Base-by-base conservation (phyloP, 2,329 filamentous ascomycete genomes). In the Stylonectria norvegica region DNA sequence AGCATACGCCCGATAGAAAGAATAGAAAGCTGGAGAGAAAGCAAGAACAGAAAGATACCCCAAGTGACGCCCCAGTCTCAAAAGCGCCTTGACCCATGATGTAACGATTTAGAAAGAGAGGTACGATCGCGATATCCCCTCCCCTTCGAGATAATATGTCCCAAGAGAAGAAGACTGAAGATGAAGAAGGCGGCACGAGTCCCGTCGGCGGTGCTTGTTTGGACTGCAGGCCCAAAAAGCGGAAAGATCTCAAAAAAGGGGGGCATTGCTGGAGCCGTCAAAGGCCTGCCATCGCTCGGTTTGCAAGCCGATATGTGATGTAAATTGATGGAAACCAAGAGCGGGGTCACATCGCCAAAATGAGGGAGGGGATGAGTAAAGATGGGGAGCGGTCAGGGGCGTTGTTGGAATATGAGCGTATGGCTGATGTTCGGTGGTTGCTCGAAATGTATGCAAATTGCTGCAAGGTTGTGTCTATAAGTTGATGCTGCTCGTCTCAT, bases 381-480 rank as follows among this genome's bases (percentile, higher is more conserved):
- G 48, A 52, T 53, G 18, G 45, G 45, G 38, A 36, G n/a, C 40
- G 35, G 43, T 30, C 41, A 47, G 38, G 42, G 35, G 43, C 47
- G 23, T 34, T 20, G 39, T 38, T 29, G 43, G 42, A 32, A 41
- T 49, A 48, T 41, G 30, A 48, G 22, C 7, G 7, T 7, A 25
- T 25, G 12, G n/a, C n/a, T 30, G 27, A 30, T 30, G 27, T 6
- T 30, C 15, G 8, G 27, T 19, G 19, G 17, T 17, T 18, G 30
- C 30, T 18, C 16, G 30, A 11, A 33, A 34, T 20, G 31, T 18
- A 5, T 20, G 12, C 17, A 50, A 55, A 49, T 55, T 52, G 59
- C 50, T 52, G 49, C 42, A 47, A 52, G 52, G 48, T 56, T 54
- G 58, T 52, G 48, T 63, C 59, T 61, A 63, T 63, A 57, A 60